phyloP scores from a whole-genome alignment of 2,329 filamentous ascomycete species.

The Trichoderma brevicompactum region DNA sequence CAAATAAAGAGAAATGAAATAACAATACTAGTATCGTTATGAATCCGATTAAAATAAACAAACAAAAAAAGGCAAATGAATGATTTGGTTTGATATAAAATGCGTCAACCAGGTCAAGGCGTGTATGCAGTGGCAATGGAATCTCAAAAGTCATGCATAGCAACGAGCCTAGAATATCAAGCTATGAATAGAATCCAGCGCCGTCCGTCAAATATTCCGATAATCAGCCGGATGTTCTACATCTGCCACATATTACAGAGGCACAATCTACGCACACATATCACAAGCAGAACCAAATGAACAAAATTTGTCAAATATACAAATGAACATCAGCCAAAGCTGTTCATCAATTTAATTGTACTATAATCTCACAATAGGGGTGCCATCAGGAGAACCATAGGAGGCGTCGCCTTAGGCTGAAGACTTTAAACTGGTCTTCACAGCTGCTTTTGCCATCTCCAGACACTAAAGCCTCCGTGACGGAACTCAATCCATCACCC shows the following conservation, averaged over 20 bases:
- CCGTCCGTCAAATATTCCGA: not conserved
- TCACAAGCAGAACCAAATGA: not conserved
- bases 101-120: too few species aligned
- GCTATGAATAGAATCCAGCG: not conserved
- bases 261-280: too few species aligned
- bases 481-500: slow-evolving; percentile 2
- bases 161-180: not conserved
- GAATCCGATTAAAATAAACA: too few species aligned
- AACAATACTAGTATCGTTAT: too few species aligned
- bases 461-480: slow-evolving; percentile 2
- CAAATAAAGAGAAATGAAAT: too few species aligned
- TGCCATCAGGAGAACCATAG: slow-evolving; percentile 4
- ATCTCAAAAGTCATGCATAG: not conserved
- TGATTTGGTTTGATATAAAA: too few species aligned
- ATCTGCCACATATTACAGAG: too few species aligned
- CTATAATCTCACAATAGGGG: slow-evolving; percentile 25
- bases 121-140: not conserved
- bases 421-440: slow-evolving; percentile 7
- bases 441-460: not conserved
- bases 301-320: not conserved
- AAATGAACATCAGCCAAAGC: slow-evolving; percentile 16
- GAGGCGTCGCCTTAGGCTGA: slow-evolving; percentile 6
- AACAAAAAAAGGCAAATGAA: too few species aligned
- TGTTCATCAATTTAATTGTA: slow-evolving; percentile 26
- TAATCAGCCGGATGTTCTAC: slow-evolving; percentile 16